A percentile compares a stretch with the other conserved stretches of the same genome.
Conservation (phyloP, 495 filamentous ascomycete species). For the Penicillium argentinense region DNA sequence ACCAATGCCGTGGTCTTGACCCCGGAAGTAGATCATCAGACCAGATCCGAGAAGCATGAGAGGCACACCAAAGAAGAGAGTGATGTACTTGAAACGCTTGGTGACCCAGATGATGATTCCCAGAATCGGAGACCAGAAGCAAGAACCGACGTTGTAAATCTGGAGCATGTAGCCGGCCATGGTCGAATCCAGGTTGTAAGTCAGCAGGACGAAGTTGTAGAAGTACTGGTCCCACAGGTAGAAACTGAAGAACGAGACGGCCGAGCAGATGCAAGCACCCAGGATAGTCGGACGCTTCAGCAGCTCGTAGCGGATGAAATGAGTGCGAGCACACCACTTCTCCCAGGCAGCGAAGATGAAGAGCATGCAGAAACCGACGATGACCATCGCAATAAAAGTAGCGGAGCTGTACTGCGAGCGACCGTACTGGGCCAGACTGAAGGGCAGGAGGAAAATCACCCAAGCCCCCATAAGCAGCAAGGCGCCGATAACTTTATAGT, state of each 20-base stretch:
- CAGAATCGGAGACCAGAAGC: slow-evolving; percentile 59
- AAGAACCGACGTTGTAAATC: slow-evolving; percentile 71
- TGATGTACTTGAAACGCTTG: slow-evolving; percentile 56
- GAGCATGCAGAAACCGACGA: slow-evolving; percentile 55
- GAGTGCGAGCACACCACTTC: slow-evolving; percentile 51
- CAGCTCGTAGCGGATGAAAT: slow-evolving; percentile 62
- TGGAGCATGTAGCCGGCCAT: slow-evolving; percentile 63
- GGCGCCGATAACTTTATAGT: slow-evolving; percentile 49
- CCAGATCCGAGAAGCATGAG: slow-evolving; percentile 64
- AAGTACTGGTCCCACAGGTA: slow-evolving; percentile 70
- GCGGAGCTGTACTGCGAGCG: slow-evolving; percentile 49
- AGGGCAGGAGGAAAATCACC: slow-evolving; percentile 63
- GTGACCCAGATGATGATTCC: slow-evolving; percentile 58
- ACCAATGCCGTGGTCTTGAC: slow-evolving; percentile 56
- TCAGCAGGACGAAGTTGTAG: slow-evolving; percentile 70
- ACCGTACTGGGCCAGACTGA: slow-evolving; percentile 53
- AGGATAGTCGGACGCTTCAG: slow-evolving; percentile 64
- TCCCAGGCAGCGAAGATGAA: slow-evolving; percentile 61
- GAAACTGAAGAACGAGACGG: slow-evolving; percentile 59
- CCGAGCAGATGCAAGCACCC: slow-evolving; percentile 58
- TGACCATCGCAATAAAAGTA: slow-evolving; percentile 54
- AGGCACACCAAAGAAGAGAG: slow-evolving; percentile 62
- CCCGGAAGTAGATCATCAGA: slow-evolving; percentile 69
- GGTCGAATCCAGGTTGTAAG: slow-evolving; percentile 56
- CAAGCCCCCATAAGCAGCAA: slow-evolving; percentile 59